Evolutionary conservation across 495 filamentous ascomycete species (phyloP).

Genomic region (Trypethelium eluteriae): DNA sequence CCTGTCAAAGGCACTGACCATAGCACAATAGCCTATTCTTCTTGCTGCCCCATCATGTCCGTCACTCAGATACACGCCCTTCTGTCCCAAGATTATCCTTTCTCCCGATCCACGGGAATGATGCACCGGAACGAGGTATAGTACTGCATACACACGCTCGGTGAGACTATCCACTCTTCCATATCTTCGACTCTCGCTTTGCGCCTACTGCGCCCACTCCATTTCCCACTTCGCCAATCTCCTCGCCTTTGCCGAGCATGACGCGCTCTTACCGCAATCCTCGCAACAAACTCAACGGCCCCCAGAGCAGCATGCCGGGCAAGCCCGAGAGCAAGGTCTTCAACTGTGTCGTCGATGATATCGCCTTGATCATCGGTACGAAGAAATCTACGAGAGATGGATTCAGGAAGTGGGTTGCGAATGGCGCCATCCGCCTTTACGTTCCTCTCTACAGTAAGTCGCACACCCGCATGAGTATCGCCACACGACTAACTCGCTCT

Average conservation of each 20-base stretch:
- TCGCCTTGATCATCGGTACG: conserved; percentile 60
- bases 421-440: conserved; percentile 56
- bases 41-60: background rate
- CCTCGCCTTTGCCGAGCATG: background rate
- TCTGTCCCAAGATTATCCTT: conserved; percentile 1
- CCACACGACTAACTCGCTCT: conserved; percentile 4
- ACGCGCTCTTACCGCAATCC: background rate
- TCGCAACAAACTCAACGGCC: conserved; percentile 6
- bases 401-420: conserved; percentile 60
- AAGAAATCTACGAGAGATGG: conserved; percentile 45
- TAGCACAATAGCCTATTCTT: background rate
- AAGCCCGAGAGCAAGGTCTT: conserved; percentile 52
- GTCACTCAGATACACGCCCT: background rate
- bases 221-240: background rate
- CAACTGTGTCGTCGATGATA: conserved; percentile 69
- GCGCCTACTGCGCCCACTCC: background rate
- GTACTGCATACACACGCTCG: background rate
- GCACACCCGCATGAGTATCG: background rate
- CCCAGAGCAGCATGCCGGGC: conserved; percentile 1
- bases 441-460: conserved; percentile 62
- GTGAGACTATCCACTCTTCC: background rate
- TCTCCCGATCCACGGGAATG: conserved; percentile 3
- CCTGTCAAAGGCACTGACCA: background rate
- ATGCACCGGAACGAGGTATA: conserved; percentile 1
- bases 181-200: background rate